phyloP scores from a whole-genome alignment of 352 stramenopile genomes.

The Blastocystis sp. region DNA sequence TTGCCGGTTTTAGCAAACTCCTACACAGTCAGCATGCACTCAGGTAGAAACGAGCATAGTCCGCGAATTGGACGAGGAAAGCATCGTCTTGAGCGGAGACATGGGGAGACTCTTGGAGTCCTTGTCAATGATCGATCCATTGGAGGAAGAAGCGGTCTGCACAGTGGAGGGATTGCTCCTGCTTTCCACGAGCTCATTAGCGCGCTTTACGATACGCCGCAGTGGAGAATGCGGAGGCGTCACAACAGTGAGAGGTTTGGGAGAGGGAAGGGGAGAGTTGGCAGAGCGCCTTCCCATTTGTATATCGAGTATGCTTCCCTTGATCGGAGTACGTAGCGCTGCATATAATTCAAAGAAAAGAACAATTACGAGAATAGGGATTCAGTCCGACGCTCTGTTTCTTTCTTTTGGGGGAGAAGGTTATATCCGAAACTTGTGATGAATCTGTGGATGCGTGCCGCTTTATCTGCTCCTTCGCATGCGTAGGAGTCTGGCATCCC shows the following conservation, averaged over 20 bases:
- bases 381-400: constrained; percentile 12
- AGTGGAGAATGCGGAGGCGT: constrained; percentile 28
- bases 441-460: background rate
- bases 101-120: background rate
- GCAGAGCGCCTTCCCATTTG: constrained; percentile 8
- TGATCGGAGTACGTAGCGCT: constrained; percentile 13
- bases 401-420: constrained; percentile 17
- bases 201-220: background rate
- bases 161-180: background rate
- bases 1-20: constrained; percentile 41
- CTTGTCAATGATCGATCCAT: background rate
- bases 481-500: background rate
- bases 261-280: constrained; percentile 10
- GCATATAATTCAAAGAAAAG: background rate
- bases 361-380: constrained; percentile 10
- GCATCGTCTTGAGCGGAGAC: constrained; percentile 33
- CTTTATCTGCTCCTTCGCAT: background rate
- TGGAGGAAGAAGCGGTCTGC: background rate
- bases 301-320: constrained; percentile 41
- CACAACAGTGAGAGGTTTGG: constrained; percentile 9
- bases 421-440: background rate
- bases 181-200: constrained; percentile 28
- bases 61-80: constrained; percentile 26
- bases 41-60: background rate
- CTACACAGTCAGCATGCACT: background rate